Base-by-base conservation (phyloP, 768 basidiomycete species). In the Collybiopsis luxurians region DNA sequence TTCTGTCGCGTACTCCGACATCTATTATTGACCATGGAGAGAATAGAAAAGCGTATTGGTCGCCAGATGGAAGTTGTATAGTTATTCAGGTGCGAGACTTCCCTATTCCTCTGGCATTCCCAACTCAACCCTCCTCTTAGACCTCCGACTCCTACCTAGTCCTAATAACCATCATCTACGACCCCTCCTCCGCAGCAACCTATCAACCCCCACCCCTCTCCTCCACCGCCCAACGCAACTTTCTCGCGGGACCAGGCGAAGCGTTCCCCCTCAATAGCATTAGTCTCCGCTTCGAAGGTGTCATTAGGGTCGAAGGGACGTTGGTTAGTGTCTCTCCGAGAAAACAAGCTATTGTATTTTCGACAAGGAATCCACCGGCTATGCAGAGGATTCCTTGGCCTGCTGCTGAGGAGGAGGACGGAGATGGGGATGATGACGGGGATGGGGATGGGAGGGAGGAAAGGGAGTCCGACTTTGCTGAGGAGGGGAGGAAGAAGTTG, bases 331-430 rank as follows among this genome's bases (percentile, higher is more conserved):
- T 92, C 23, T 92, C 90, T 4, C 89, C 89, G 23, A 80, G 91
- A 52, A 83, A 77, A 64, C 72, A 83, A 49, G 79, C 84, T 68
- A 75, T 94, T 26, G 58, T 87, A 39, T 92, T 92, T 66, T 87
- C 91, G 2, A 92, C 90, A 0, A 75, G 73, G 61, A 81, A 76
- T 55, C 92, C 92, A 1, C 82, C 89, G 1, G 83, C 90, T 2
- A 75, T 94, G 26, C 92, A 94, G 63, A 83, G 87, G 23, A 89
- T 94, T 63, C 90, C 92, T 1, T 94, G 92, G 91, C 92, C 92
- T 7, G 68, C 72, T 34, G 74, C 79, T 34, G 73, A 73, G 21
- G 75, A 76, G 7, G 66, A 67, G 30, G 73, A 79, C 27, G 71
- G 69, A 12, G 73, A 73, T 19, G 66, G 31, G 17, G 26, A 17